A percentile compares a stretch with the other conserved stretches of the same genome.
phyloP scores from a whole-genome alignment of 2,329 filamentous ascomycete genomes.

The Alternaria gaisen region DNA sequence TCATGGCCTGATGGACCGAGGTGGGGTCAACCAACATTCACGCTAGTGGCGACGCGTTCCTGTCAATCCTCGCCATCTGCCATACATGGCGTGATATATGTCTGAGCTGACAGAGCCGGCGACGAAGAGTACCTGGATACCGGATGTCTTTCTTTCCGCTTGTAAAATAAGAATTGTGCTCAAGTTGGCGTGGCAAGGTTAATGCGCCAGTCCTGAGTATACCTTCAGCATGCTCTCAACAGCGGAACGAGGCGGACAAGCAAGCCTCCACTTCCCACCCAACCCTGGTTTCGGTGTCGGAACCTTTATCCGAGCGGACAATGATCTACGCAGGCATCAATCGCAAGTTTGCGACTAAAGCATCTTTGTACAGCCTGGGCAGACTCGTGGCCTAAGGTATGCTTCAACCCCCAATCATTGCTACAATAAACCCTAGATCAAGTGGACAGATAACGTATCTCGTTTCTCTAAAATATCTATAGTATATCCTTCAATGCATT shows the following conservation, averaged over 20 bases:
- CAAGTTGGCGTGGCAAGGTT: neutral
- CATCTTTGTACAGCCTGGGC: neutral
- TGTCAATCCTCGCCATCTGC: neutral
- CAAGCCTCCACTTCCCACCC: slow-evolving; percentile 11
- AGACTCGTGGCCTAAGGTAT: neutral
- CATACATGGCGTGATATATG: slow-evolving; percentile 1
- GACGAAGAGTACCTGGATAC: neutral
- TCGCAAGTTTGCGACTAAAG: neutral
- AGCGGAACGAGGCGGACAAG: slow-evolving; percentile 17
- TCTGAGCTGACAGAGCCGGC: neutral
- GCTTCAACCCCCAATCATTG: neutral
- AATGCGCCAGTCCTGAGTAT: neutral
- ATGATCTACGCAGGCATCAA: slow-evolving; percentile 3
- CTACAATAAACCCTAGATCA: neutral
- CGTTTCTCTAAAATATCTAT: neutral
- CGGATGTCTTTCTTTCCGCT: neutral
- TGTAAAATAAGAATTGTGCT: neutral
- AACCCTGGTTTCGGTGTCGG: slow-evolving; percentile 5
- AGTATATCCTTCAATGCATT: slow-evolving; percentile 29
- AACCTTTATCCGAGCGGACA: slow-evolving; percentile 9
- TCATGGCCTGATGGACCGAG: slow-evolving; percentile 21
- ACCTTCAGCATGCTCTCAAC: neutral
- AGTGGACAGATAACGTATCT: neutral
- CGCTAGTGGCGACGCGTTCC: slow-evolving; percentile 18
- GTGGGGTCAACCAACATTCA: slow-evolving; percentile 14